Evolutionary conservation across 2,329 filamentous ascomycete genomes (phyloP), one percentile per base, ranked within the genome.

Genomic region (Helicocarpus griseus): DNA sequence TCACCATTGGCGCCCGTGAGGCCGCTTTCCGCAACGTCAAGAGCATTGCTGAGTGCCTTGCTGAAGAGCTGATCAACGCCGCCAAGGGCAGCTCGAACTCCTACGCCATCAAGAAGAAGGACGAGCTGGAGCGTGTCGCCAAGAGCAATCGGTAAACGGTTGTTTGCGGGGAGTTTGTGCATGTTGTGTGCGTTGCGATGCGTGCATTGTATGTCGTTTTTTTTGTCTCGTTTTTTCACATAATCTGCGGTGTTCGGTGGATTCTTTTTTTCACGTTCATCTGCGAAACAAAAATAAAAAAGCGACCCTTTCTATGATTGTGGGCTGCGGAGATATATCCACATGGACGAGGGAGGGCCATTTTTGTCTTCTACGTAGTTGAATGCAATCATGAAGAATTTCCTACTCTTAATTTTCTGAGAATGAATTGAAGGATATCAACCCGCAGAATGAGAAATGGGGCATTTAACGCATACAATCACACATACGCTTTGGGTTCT

Each of bases 31-130:
- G 93, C 77, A 98, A 98, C 84, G 86, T 98, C 83, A 98, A 98
- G 90, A 90, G 86, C 72, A 94, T 98, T 74, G 90, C 94, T 69
- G 93, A 98, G 84, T 97, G 93, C 82, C 81, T 98, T 69, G 93
- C 93, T 73, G 94, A 98, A 80, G 93, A 98, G 85, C 84, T 98
- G 75, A 97, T 98, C 86, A 98, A 98, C 83, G 94, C 94, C 74
- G 94, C 94, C 77, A 98, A 98, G 89, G 93, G 93, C 72, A 94
- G 87, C 85, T 94, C 87, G 80, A 98, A 98, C 89, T 96, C 90
- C 65, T 98, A 97, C 77, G 93, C 94, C 71, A 98, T 98, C 86
- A 98, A 98, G 89, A 98, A 98, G 89, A 98, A 98, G 91, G 93
- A 98, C 77, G 94, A 98, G 87, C 79, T 98, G 80, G 93, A 98